A percentile compares a stretch with the other conserved stretches of the same genome.
Conservation (phyloP, 2,329 filamentous ascomycete species). For the Cladophialophora yegresii region DNA sequence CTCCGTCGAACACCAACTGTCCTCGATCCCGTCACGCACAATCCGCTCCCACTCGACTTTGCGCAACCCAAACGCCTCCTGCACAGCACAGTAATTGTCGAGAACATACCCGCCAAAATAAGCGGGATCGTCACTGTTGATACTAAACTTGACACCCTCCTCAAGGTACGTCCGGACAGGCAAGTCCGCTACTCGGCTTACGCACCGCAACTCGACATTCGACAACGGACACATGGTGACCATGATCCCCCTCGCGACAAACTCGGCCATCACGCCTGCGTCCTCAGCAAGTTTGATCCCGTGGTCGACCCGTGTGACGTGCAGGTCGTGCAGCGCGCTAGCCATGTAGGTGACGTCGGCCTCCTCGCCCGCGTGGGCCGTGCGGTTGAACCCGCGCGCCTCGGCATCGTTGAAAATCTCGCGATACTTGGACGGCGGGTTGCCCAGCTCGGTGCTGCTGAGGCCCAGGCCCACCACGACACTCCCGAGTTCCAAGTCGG, state of each 20-base stretch:
- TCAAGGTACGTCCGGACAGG: constrained; percentile 66
- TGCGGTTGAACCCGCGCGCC: constrained; percentile 60
- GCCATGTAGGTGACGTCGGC: constrained; percentile 67
- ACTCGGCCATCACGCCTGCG: constrained; percentile 57
- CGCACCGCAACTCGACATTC: constrained; percentile 66
- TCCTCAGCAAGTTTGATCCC: constrained; percentile 68
- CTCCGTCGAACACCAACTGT: constrained; percentile 67
- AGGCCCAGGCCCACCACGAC: constrained; percentile 66
- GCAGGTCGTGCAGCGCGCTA: constrained; percentile 63
- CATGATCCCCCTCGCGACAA: constrained; percentile 61
- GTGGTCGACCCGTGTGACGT: constrained; percentile 71
- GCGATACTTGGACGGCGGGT: constrained; percentile 61
- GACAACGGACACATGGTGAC: constrained; percentile 73
- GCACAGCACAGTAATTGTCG: constrained; percentile 74
- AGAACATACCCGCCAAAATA: constrained; percentile 76
- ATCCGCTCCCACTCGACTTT: constrained; percentile 69
- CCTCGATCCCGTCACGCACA: constrained; percentile 62
- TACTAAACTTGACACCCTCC: constrained; percentile 65
- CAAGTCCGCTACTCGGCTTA: constrained; percentile 55
- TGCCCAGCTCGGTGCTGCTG: constrained; percentile 62
- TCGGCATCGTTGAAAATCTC: constrained; percentile 61
- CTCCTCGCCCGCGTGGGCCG: constrained; percentile 76
- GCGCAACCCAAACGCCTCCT: constrained; percentile 67
- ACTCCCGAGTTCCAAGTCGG: constrained; percentile 51
- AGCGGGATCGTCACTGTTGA: constrained; percentile 74